Conservation (phyloP, 2,329 filamentous ascomycete species). For the Calonectria ilicicola region DNA sequence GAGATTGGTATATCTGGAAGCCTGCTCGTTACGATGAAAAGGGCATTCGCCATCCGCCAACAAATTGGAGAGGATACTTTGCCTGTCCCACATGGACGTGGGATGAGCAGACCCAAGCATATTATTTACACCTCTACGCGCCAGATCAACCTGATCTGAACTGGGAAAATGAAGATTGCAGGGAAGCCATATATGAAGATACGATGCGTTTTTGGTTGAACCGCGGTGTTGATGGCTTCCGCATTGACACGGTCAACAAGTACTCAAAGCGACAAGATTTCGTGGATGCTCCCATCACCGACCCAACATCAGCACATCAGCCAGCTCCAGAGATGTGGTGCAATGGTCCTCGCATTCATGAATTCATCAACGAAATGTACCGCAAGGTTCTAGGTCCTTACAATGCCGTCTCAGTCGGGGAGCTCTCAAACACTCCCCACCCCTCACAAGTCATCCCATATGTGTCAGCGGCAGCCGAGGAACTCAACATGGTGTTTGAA, state of each 20-base stretch:
- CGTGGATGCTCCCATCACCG: conserved; percentile 62
- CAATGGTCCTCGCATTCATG: conserved; percentile 72
- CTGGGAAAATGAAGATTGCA: conserved; percentile 77
- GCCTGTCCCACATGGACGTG: conserved; percentile 64
- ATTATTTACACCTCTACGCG: conserved; percentile 73
- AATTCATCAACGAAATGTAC: conserved; percentile 71
- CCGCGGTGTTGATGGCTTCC: conserved; percentile 73
- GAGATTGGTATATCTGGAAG: conserved; percentile 77
- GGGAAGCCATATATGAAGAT: conserved; percentile 73
- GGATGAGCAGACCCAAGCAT: conserved; percentile 63
- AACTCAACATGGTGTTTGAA: conserved; percentile 73
- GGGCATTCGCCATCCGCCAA: conserved; percentile 69
- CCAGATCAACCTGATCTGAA: conserved; percentile 81
- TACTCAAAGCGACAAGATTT: conserved; percentile 72
- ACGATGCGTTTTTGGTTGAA: conserved; percentile 82
- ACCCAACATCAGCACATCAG: conserved; percentile 52
- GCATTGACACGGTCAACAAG: conserved; percentile 77
- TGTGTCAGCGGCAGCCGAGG: conserved; percentile 62
- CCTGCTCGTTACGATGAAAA: conserved; percentile 64
- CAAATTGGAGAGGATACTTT: conserved; percentile 65
- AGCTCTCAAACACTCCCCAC: conserved; percentile 68
- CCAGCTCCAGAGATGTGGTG: conserved; percentile 64
- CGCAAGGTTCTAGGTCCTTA: conserved; percentile 64
- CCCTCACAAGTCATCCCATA: conserved; percentile 65
- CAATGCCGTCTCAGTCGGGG: conserved; percentile 71